Base-by-base conservation (phyloP, 805 yeast species). In the Candida pseudoglaebosa region DNA sequence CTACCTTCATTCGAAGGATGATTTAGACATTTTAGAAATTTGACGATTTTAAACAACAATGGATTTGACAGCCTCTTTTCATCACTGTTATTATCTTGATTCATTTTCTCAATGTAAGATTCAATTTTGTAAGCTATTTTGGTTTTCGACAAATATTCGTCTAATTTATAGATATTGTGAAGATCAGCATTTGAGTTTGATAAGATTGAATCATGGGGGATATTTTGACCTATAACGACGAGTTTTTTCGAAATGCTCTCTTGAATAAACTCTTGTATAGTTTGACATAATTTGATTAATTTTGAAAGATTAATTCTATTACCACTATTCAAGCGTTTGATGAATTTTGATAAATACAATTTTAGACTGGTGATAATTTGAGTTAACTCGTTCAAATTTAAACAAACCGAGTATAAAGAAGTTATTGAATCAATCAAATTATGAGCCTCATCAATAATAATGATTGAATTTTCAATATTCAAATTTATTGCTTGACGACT, bases 391-490 rank as follows among this genome's bases (percentile, higher is more conserved):
- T 47, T 36, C 1, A 67, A 48, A 0, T 83, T 63, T 0, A 90
- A 63, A 3, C 73, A 58, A 2, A 79, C 71, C 0, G 96, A 86
- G 50, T 83, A 74, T 44, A 91, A 63, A 2, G 83, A 62, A 1
- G 82, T 75, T 2, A 90, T 77, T 0, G 90, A 80, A 48, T 89
- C 96, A 20, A 88, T 54, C 31, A 90, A 62, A 54, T 90, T 90
- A 54, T 90, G 98, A 0, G 97, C 97, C 55, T 90, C 98, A 57
- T 90, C 98, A 19, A 90, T 80, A 4, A 91, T 75, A 0, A 91
- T 78, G 2, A 90, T 73, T 1, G 90, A 71, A 40, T 78, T 74
- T 37, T 73, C 71, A 7, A 90, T 51, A 29, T 80, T 70, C 4
- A 90, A 53, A 1, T 77, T 75, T 31, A 89, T 53, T 0, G 78